Evolutionary conservation across 2,329 filamentous ascomycete species (phyloP).

Genomic region (Aurifilum marmelostoma): DNA sequence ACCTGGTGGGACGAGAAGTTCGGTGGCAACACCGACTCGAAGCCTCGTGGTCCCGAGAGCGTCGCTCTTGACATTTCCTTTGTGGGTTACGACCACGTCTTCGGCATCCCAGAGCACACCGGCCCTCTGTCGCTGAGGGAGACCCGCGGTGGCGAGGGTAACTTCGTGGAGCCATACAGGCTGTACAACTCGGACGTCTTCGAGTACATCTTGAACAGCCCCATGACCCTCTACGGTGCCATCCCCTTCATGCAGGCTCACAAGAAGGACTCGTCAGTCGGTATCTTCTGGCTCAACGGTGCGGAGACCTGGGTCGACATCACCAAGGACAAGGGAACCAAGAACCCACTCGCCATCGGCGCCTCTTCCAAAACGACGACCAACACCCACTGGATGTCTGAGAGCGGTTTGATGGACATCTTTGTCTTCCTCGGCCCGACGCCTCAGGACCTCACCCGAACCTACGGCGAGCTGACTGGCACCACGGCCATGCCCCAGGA

Average conservation of each 20-base stretch:
- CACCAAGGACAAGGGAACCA: conserved; percentile 72
- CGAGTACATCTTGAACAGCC: conserved; percentile 94
- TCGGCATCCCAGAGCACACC: conserved; percentile 91
- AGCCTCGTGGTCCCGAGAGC: conserved; percentile 93
- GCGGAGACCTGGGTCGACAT: conserved; percentile 98
- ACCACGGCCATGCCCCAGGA: conserved; percentile 90
- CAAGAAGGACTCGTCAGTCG: conserved; percentile 88
- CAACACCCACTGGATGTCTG: conserved; percentile 95
- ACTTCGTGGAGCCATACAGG: conserved; percentile 87
- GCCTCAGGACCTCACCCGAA: conserved; percentile 77
- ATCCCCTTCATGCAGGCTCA: conserved; percentile 99
- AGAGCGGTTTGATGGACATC: conserved; percentile 84
- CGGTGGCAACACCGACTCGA: conserved; percentile 91
- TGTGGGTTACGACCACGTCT: conserved; percentile 88
- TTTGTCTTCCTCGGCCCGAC: conserved; percentile 94
- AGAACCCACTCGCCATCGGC: conserved; percentile 78
- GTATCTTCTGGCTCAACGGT: conserved; percentile 95
- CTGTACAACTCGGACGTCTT: conserved; percentile 98
- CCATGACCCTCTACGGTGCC: conserved; percentile 97
- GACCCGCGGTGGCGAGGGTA: conserved; percentile 84
- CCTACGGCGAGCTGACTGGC: conserved; percentile 88
- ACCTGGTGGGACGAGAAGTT: conserved; percentile 99
- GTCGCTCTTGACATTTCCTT: conserved; percentile 91
- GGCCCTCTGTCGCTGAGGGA: conserved; percentile 86
- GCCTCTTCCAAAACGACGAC: conserved; percentile 72